phyloP scores from a whole-genome alignment of 176 grass and related monocot species.

The Thalia dealbata region DNA sequence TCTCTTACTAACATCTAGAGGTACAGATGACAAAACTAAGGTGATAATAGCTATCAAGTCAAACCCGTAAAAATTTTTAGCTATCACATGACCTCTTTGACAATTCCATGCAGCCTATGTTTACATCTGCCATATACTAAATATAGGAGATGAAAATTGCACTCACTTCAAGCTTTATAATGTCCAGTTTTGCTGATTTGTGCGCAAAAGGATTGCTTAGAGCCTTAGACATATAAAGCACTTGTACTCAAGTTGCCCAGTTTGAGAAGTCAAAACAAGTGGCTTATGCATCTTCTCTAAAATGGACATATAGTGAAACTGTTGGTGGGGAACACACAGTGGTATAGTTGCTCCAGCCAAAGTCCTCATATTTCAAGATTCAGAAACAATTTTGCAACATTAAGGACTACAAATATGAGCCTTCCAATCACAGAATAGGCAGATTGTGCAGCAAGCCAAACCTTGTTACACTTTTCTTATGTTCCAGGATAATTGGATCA shows the following conservation, averaged over 20 bases:
- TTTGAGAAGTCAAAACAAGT: neutral
- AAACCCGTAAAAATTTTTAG: neutral
- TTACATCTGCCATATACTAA: neutral
- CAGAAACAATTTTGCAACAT: neutral
- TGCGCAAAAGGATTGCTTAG: too few relatives aligned
- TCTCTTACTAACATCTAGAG: neutral
- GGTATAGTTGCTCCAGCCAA: neutral
- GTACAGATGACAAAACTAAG: neutral
- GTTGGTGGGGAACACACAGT: neutral
- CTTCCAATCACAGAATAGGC: neutral
- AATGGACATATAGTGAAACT: neutral
- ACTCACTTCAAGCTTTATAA: neutral
- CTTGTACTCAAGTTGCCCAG: neutral
- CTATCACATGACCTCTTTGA: neutral
- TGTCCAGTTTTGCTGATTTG: neutral
- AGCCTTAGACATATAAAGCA: too few relatives aligned
- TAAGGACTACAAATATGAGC: neutral
- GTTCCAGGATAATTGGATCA: neutral
- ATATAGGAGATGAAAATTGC: neutral
- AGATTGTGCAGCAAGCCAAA: neutral
- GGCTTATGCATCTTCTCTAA: neutral
- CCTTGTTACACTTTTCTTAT: neutral
- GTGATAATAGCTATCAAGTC: neutral
- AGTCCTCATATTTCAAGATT: neutral
- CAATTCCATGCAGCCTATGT: neutral